Base-by-base conservation (phyloP, 164 flowering plant species). In the Annona cherimola region DNA sequence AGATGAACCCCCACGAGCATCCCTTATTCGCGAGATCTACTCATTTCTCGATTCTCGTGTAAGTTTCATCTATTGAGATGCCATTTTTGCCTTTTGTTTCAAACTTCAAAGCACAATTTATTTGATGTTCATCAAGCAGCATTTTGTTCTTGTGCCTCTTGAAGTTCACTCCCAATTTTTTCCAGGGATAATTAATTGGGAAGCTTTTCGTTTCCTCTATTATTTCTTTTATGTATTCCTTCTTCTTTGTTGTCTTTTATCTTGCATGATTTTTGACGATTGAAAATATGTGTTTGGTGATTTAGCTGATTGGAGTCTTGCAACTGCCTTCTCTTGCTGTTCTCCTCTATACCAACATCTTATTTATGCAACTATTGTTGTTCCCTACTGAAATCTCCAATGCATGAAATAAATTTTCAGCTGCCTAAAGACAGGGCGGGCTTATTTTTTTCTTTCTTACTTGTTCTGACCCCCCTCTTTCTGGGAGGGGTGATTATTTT, bases 1-100 rank as follows among this genome's bases (percentile, higher is more conserved):
- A 45, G 80, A 83, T 82, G 97, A 90, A 76, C 69, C 81, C 12
- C 81, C 84, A 39, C 83, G 84, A 43, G 82, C 85, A 74, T 83
- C 96, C 75, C 85, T 96, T 66, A 82, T 85, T 63, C 86, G 98
- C 79, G 92, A 91, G 71, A 76, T 92, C 54, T 96, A 87, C 75
- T 73, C 76, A 40, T 96, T 96, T 84, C 96, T 96, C 57, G 96
- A 96, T 82, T 90, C 83, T 68, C 80, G 84, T 81, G 99, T 93
- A 88, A 89, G 98, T 83, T 71, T 69, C 61, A 42, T 46, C 39
- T 60, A 43, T 42, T 11, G 41, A 40, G 44, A 42, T 39, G 63
- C 4, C 18, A 50, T 9, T 50, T 9, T 50, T 50, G 57, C 14
- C 57, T 50, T 50, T 50, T 50, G 14, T 50, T 26, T 50, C 57